Base-by-base conservation (phyloP, 225 moss, liverwort and hornwort species). In the Pseudoscleropodium purum region DNA sequence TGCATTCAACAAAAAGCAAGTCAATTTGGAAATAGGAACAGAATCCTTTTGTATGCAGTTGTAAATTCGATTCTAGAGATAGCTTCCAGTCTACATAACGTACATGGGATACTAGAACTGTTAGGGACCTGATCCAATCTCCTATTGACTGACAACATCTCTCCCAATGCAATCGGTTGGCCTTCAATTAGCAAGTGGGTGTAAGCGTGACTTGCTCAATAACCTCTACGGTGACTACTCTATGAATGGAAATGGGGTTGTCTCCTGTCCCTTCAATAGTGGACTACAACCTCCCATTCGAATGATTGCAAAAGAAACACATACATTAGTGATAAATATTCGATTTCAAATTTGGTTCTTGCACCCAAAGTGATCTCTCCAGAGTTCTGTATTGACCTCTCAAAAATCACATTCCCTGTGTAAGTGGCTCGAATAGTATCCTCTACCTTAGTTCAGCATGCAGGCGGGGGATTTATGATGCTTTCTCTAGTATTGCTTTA, bases 1-100 rank as follows among this genome's bases (percentile, higher is more conserved):
- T 98, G 95, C 56, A 89, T 84, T 83, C 75, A 47, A 85, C 26
- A 74, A 66, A 75, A 66, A 79, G 49, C 78, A 83, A 64, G 39
- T 15, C 45, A 69, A 39, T 26, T 87, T 57, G 45, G 12, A 26
- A 66, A 33, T 43, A 84, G n/a, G 43, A 83, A 36, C 43, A 88
- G 26, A 24, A 83, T 54, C 65, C 75, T 88, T 64, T 20, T 43
- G 39, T 34, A 68, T 30, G 54, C 41, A 86, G 9, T 75, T 75
- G 62, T 4, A 86, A 36, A 27, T 75, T 75, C 21, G 20, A 36
- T 23, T 76, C 67, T 67, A 79, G 13, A 43, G 18, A 87, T 41
- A 56, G 7, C n/a, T 16, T 63, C 63, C 37, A 63, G 49, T 37
- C 37, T 86, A 63, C 76, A n/a, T 29, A 49, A 62, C 37, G 49